Percentiles rank a stretch among this genome's conserved stretches.
phyloP scores from a whole-genome alignment of 192 early-diverging fungal species.

The Backusella westeae region DNA sequence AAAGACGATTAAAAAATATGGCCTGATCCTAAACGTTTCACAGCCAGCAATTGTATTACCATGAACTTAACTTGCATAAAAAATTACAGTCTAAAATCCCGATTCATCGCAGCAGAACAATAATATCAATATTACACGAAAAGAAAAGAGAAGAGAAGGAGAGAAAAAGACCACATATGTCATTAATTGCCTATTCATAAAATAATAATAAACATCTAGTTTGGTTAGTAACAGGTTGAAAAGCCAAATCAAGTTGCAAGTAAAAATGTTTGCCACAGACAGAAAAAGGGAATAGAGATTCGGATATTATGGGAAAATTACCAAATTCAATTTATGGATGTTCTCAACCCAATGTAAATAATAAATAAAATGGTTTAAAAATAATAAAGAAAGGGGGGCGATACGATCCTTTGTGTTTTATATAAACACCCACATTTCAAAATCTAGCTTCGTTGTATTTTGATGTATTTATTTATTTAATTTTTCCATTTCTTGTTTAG shows the following conservation, averaged over 20 bases:
- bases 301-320: background rate
- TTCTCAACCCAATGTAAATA: background rate
- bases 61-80: background rate
- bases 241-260: background rate
- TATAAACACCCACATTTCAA: background rate
- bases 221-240: background rate
- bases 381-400: background rate
- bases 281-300: background rate
- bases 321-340: background rate
- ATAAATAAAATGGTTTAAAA: background rate
- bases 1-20: background rate
- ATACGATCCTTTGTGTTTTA: background rate
- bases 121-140: background rate
- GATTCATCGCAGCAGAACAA: background rate
- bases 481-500: background rate
- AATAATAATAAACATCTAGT: background rate
- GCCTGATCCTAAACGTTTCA: background rate
- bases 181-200: background rate
- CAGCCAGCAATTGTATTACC: background rate
- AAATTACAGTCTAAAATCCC: background rate
- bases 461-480: background rate
- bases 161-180: background rate
- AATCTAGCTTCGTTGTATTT: background rate
- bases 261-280: background rate
- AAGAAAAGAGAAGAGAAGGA: too few species aligned